Percentiles rank a stretch among this genome's conserved stretches.
These are phyloP conservation scores for Betula pendula DNA, from an alignment of 306 rosid genomes.

Conservation along the genomic window DNA sequence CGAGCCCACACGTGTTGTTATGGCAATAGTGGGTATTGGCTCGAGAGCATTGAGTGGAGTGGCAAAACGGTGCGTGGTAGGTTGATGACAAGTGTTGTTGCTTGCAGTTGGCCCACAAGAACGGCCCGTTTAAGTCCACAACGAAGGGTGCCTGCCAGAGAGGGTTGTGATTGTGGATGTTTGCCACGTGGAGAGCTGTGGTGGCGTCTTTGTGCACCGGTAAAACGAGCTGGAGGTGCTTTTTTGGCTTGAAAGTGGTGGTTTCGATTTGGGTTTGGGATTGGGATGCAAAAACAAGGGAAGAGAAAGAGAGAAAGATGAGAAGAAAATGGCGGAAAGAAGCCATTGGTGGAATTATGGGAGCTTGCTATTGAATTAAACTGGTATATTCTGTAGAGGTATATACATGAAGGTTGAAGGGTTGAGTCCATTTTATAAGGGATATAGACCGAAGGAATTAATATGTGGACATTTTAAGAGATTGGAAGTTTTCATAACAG, in stretches of 20 bases:
- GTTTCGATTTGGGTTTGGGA: not conserved
- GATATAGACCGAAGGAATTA: not conserved
- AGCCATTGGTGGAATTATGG: conserved; percentile 17
- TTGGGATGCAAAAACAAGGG: not conserved
- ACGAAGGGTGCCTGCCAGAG: conserved; percentile 29
- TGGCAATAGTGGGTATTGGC: conserved; percentile 51
- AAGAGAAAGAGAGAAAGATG: not conserved
- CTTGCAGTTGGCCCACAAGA: conserved; percentile 49
- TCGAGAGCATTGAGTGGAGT: conserved; percentile 48
- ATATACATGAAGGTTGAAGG: not conserved
- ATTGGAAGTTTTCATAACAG: conserved; percentile 3
- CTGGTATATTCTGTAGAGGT: not conserved
- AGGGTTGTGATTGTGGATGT: conserved; percentile 48
- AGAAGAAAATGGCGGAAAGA: conserved; percentile 9
- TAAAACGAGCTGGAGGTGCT: conserved; percentile 36
- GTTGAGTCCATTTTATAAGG: not conserved
- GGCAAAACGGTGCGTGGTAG: conserved; percentile 50
- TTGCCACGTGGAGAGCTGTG: conserved; percentile 49
- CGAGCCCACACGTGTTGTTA: conserved; percentile 44
- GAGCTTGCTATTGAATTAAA: not conserved
- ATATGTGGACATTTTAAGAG: conserved; percentile 7
- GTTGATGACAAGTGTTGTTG: conserved; percentile 35
- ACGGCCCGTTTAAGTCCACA: conserved; percentile 46
- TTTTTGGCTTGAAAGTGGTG: conserved; percentile 26
- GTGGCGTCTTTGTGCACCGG: conserved; percentile 33